A percentile compares a stretch with the other conserved stretches of the same genome.
phyloP scores from a whole-genome alignment of 2,329 filamentous ascomycete species.

The Cladosporium sp. region DNA sequence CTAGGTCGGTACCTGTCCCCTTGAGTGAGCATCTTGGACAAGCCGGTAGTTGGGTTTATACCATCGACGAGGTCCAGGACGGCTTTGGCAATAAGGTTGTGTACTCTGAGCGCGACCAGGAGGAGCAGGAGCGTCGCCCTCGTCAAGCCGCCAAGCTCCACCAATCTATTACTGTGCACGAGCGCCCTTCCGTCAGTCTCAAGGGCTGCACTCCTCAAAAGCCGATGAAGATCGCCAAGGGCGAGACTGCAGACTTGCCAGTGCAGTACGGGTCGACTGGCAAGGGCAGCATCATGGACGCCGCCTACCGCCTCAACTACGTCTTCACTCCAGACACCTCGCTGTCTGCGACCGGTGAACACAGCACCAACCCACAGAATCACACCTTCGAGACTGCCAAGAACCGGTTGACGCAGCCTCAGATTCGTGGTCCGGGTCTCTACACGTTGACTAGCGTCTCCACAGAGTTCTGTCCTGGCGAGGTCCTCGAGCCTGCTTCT shows the following conservation, averaged over 20 bases:
- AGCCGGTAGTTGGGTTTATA: constrained; percentile 80
- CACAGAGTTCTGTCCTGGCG: constrained; percentile 75
- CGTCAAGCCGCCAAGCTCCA: constrained; percentile 53
- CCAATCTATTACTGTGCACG: constrained; percentile 77
- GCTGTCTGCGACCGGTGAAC: constrained; percentile 63
- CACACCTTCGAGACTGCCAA: constrained; percentile 54
- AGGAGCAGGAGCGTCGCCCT: constrained; percentile 41
- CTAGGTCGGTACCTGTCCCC: constrained; percentile 68
- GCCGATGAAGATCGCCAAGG: constrained; percentile 77
- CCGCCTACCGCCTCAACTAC: constrained; percentile 69
- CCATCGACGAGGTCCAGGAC: constrained; percentile 86
- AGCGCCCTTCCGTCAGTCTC: constrained; percentile 70
- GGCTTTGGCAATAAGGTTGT: constrained; percentile 79
- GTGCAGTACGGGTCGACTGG: constrained; percentile 62
- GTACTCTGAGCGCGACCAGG: constrained; percentile 66
- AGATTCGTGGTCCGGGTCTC: constrained; percentile 70
- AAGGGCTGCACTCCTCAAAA: constrained; percentile 70
- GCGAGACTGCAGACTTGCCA: constrained; percentile 61
- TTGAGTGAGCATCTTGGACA: constrained; percentile 82
- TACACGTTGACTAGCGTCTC: constrained; percentile 78
- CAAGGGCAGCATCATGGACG: constrained; percentile 50
- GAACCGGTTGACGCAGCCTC: constrained; percentile 56
- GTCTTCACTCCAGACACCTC: constrained; percentile 71
- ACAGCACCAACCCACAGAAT: constrained; percentile 53
- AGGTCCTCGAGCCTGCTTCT: constrained; percentile 89